A percentile compares a stretch with the other conserved stretches of the same genome.
Conservation (phyloP, 257 asterid genomes). For the Gentiana dahurica region DNA sequence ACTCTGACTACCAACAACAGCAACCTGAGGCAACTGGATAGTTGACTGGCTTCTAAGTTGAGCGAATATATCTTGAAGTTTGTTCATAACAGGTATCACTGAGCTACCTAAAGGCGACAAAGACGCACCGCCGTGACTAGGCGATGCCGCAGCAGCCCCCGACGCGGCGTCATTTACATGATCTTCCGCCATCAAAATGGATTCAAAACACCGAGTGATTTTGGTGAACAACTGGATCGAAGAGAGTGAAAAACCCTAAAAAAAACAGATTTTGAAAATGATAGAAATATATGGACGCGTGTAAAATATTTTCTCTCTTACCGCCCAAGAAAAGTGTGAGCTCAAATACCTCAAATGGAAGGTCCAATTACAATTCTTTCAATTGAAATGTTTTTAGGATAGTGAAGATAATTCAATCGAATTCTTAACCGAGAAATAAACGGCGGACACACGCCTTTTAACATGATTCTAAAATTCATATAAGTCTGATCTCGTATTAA, state of each 20-base stretch:
- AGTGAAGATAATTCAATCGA: no score
- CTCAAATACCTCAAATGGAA: no score
- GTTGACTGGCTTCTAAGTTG: slow-evolving; percentile 68
- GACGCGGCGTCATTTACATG: slow-evolving; percentile 14
- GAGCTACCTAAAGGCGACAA: slow-evolving; percentile 53
- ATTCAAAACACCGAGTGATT: neutral
- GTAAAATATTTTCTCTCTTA: slow-evolving; percentile 3
- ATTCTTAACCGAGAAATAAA: no score
- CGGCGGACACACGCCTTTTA: no score
- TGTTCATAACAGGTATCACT: slow-evolving; percentile 78
- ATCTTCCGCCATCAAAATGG: slow-evolving; percentile 49
- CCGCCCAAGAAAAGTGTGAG: slow-evolving; percentile 10
- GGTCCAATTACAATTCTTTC: no score
- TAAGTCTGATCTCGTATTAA: no score
- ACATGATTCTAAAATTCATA: no score
- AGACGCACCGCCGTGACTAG: slow-evolving; percentile 15
- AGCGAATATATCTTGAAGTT: slow-evolving; percentile 81
- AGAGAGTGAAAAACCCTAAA: slow-evolving; percentile 10
- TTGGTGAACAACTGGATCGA: neutral
- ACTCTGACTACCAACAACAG: slow-evolving; percentile 97
- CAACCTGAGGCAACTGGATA: slow-evolving; percentile 92
- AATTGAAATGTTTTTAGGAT: no score
- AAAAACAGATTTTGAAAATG: slow-evolving; percentile 2
- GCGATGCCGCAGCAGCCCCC: neutral
- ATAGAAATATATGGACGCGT: slow-evolving; percentile 11